Evolutionary conservation across 106 monocot species (phyloP), one percentile per base, ranked within the genome.

Genomic region (Iris macrosiphon): DNA sequence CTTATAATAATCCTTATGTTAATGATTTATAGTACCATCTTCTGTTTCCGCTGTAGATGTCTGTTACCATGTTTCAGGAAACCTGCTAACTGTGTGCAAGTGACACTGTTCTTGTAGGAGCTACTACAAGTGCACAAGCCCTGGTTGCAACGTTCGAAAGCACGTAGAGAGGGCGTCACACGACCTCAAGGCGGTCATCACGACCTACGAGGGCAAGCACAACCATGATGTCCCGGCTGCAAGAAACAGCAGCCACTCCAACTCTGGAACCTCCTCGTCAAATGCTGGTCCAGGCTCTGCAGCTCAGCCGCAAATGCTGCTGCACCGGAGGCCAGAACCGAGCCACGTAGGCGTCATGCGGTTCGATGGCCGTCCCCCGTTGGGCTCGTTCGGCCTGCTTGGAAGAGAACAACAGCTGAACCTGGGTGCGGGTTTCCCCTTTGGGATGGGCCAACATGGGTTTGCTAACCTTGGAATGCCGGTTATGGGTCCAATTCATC

Each of bases 121-220:
- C 73, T 94, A 94, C 71, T 94, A 94, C 59, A 88, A 94, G 69
- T 94, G 93, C 67, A 88, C 93, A 1, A 55, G 58, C 41, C 63
- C 69, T 6, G 88, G 84, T 3, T 88, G 93, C 68, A 72, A 72
- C 0, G 93, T 94, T 13, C 61, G 93, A 19, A 94, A 94, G 61
- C 93, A 94, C 40, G 93, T 94, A 17, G 93, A 94, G 72, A 75
- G 93, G 56, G 88, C 93, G 27, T 88, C 88, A 0, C 80, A 94
- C 59, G 93, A 94, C 71, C 75, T 88, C 20, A 88, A 88, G 29
- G 77, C 88, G n/a, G 88, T 94, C 20, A 94, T 94, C 50, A 88
- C 88, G 35, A 88, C 81, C 1, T 94, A 94, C 10, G 93, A 88
- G 49, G 91, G 91, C 14, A 85, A 85, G 52, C 91, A 92, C 73